Evolutionary conservation across 2,329 filamentous ascomycete genomes (phyloP).

Genomic region (Colletotrichum neosansevieriae): DNA sequence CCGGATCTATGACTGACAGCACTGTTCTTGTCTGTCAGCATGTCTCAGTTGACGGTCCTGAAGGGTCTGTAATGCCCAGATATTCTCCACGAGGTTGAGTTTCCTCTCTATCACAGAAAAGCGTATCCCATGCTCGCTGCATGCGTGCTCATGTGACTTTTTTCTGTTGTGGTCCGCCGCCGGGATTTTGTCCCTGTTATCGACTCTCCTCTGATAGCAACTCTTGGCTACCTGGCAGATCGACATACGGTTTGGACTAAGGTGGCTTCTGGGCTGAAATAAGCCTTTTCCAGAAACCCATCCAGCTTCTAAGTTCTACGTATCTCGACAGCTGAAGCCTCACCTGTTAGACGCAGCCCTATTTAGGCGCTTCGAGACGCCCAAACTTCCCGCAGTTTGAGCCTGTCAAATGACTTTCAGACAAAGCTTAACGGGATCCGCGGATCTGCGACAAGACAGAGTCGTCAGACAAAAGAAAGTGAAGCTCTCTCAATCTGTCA

Average conservation of each 20-base stretch:
- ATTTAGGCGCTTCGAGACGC: neutral
- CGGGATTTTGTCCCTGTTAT: too few relatives aligned
- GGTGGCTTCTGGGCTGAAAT: too few relatives aligned
- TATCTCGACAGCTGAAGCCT: neutral
- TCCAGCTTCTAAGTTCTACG: too few relatives aligned
- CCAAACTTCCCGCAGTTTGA: neutral
- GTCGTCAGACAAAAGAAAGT: neutral
- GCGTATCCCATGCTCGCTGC: neutral
- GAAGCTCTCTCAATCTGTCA: neutral
- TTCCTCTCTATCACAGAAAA: neutral
- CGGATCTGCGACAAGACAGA: neutral
- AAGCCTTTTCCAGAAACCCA: too few relatives aligned
- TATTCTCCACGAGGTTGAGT: neutral
- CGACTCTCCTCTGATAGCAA: too few relatives aligned
- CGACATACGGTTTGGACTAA: too few relatives aligned
- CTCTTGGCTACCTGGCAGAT: too few relatives aligned
- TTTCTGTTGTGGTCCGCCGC: too few relatives aligned
- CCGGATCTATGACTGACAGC: neutral
- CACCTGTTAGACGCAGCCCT: neutral
- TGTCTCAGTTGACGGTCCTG: neutral
- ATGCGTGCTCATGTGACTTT: neutral
- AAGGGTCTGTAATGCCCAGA: neutral
- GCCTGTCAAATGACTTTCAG: constrained; percentile 11
- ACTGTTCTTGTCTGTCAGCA: neutral
- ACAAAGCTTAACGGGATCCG: neutral